phyloP scores from a whole-genome alignment of 2,329 filamentous ascomycete species.

The Arthrobotrys megalospora region DNA sequence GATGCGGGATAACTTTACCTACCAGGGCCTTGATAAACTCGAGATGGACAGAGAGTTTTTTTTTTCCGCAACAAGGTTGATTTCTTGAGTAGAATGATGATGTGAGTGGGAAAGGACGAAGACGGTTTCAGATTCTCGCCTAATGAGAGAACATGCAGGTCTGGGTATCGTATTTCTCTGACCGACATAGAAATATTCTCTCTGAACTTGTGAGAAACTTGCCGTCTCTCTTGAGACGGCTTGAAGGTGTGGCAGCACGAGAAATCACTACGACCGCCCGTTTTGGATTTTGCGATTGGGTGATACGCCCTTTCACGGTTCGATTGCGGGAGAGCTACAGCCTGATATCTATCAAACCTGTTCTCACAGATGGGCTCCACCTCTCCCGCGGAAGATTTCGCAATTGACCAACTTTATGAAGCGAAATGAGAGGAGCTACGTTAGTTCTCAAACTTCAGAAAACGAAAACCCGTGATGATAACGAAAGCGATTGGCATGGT shows the following conservation, averaged over 20 bases:
- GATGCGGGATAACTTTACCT: conserved; percentile 32
- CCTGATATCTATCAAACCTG: conserved; percentile 40
- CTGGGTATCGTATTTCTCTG: conserved; percentile 44
- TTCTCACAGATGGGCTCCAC: conserved; percentile 37
- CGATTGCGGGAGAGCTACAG: conserved; percentile 54
- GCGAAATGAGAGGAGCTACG: conserved; percentile 57
- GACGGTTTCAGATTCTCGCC: conserved; percentile 57
- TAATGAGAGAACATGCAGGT: conserved; percentile 51
- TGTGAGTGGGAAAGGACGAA: conserved; percentile 49
- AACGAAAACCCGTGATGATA: conserved; percentile 36
- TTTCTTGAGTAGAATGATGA: conserved; percentile 47
- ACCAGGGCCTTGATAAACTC: conserved; percentile 24
- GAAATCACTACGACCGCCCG: conserved; percentile 12
- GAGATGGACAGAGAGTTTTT: conserved; percentile 25
- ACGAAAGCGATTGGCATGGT: conserved; percentile 25
- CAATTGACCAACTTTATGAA: conserved; percentile 43
- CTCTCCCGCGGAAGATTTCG: conserved; percentile 52
- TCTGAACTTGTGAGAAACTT: conserved; percentile 36
- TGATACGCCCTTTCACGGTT: conserved; percentile 37
- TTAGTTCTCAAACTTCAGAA: conserved; percentile 23
- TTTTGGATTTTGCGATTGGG: conserved; percentile 36
- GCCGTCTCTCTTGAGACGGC: conserved; percentile 45
- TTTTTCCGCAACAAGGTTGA: conserved; percentile 31
- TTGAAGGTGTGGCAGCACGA: conserved; percentile 59
- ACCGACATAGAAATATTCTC: conserved; percentile 48